These are phyloP conservation scores for Populus hybrid DNA, from an alignment of 441 rosid species.

Conservation along the genomic window DNA sequence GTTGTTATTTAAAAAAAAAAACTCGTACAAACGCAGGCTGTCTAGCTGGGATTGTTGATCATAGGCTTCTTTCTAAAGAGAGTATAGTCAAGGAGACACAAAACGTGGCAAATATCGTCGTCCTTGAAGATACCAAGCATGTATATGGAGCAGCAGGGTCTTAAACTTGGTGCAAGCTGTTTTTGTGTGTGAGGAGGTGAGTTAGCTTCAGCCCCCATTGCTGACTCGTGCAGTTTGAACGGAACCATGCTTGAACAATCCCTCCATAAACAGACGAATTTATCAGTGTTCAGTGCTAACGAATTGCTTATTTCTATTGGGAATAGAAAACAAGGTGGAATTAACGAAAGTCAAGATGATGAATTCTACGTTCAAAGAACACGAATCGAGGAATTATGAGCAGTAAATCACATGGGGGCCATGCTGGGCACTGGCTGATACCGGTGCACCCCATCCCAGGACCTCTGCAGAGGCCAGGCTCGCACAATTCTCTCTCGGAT, in stretches of 20 bases:
- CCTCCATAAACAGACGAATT: slow-evolving; percentile 1
- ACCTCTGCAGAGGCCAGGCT: neutral
- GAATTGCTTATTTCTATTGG: neutral
- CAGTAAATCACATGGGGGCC: slow-evolving; percentile 48
- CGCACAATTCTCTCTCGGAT: neutral
- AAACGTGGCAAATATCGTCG: neutral
- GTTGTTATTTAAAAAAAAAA: too few species aligned
- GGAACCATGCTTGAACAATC: neutral
- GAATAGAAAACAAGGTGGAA: neutral
- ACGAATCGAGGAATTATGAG: slow-evolving; percentile 23
- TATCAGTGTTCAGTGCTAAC: neutral
- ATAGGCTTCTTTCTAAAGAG: neutral
- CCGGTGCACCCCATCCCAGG: slow-evolving; percentile 7
- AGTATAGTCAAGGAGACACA: neutral
- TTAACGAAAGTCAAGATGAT: slow-evolving; percentile 29
- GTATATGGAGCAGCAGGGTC: neutral
- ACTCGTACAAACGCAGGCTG: neutral
- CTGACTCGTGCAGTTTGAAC: slow-evolving; percentile 11
- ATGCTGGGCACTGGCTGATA: slow-evolving; percentile 5
- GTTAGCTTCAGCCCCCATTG: slow-evolving; percentile 16
- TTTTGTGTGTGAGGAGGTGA: too few species aligned
- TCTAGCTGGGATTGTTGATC: neutral
- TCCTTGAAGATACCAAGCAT: neutral
- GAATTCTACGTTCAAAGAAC: slow-evolving; percentile 38
- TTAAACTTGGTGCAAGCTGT: neutral